Evolutionary conservation across 768 basidiomycete species (phyloP), one percentile per base, ranked within the genome.

Genomic region (Mycena galopus): DNA sequence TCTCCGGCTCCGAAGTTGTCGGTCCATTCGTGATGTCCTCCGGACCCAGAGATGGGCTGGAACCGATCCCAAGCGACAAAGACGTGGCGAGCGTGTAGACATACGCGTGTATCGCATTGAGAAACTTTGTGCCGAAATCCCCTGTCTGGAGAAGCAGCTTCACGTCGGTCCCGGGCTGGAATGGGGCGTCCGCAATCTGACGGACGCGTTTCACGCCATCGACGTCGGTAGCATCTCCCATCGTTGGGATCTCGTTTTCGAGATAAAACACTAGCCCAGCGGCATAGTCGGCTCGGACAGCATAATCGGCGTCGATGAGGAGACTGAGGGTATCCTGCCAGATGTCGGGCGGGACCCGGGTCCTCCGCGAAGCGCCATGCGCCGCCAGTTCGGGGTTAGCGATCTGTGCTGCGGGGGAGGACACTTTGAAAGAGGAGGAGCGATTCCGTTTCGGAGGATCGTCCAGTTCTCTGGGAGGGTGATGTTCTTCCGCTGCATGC

Each of bases 271-370:
- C 82, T n/a, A 98, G 81, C 5, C 91, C 89, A 42, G 87, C 83
- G 0, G 91, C 88, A 78, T 96, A 97, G 73, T 94, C 93, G 16
- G 89, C 88, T 66, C 96, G 91, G 25, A 97, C 91, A n/a, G 89
- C 84, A 76, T 89, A 92, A 67, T 95, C 92, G 16, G 83, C 80
- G 78, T 97, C 95, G 78, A 95, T 97, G 5, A 97, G 82, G 30
- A 98, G 85, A 58, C 92, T 93, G 53, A 97, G 81, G 2, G 94
- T 96, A 72, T 97, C 96, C 79, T 96, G 94, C 96, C 96, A 97
- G 37, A 93, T 89, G 78, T 96, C 95, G 32, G 93, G 92, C 4
- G 92, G 86, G 35, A 98, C 88, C 72, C 87, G 87, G 12, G 90
- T 91, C 69, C 94, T 85, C 62, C 90, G 86, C n/a, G 90, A 85